Base-by-base conservation (phyloP, 2,329 filamentous ascomycete species). In the Monosporascus ibericus region DNA sequence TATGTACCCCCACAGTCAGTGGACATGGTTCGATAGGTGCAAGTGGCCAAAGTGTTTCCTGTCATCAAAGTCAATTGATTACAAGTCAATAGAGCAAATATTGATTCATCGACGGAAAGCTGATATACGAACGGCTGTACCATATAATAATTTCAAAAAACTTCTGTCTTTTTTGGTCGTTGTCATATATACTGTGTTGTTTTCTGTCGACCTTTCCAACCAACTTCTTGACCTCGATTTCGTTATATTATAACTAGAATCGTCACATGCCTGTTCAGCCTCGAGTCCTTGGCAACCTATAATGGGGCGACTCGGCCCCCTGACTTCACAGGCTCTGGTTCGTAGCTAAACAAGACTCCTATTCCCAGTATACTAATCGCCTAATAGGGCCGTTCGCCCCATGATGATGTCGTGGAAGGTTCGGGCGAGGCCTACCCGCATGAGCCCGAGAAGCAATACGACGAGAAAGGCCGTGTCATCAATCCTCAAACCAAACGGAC, bases 291-390 rank as follows among this genome's bases (percentile, higher is more conserved):
- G 38, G 51, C 44, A 49, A 54, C 48, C 56, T 63, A 68, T 44
- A 47, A 82, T 82, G 79, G 78, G 77, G 37, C 72, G 77, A 63
- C 73, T 78, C 50, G 80, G 77, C 25, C 80, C 80, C 14, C 64
- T 84, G 56, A 81, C 79, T 24, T 81, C 80, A 15, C 73, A 78
- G 62, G 80, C 79, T 25, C 64, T 84, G 65, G 80, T 82, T 67
- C 62, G 75, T 49, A 51, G 34, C 46, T 22, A 40, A 39, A 25
- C n/a, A 17, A 40, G 18, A 34, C 15, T 46, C 11, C 38, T 34
- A 18, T 36, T 30, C 8, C n/a, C 34, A 40, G 24, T 38, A 42
- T 20, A 40, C 49, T 47, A 25, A 46, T 3, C 20, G 7, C 47
- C 42, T 25, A 7, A 48, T 38, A 83, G 80, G 81, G 81, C 54